Percentiles rank a stretch among this genome's conserved stretches.
Evolutionary conservation across 2,329 filamentous ascomycete species (phyloP).

Genomic region (Trichoderma lentiforme): DNA sequence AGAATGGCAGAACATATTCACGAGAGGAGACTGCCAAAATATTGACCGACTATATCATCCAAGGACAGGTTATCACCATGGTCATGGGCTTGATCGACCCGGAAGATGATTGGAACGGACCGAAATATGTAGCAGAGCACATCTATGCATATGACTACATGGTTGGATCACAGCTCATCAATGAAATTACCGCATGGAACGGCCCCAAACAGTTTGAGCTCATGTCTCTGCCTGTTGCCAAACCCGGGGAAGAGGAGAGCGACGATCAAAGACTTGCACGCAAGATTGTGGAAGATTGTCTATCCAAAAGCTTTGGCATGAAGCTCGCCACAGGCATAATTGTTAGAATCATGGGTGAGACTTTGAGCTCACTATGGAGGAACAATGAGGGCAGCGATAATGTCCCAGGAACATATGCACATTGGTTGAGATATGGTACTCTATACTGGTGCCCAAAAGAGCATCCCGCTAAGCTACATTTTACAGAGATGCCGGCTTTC

Average conservation of each 20-base stretch:
- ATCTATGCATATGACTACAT: constrained; percentile 51
- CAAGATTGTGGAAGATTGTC: constrained; percentile 48
- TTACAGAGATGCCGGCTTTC: constrained; percentile 34
- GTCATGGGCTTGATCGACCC: constrained; percentile 51
- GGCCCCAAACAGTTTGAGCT: constrained; percentile 48
- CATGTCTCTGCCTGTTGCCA: constrained; percentile 39
- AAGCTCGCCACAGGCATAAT: constrained; percentile 56
- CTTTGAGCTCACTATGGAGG: constrained; percentile 53
- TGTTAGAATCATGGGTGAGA: constrained; percentile 45
- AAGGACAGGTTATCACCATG: constrained; percentile 51
- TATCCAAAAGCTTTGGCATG: constrained; percentile 51
- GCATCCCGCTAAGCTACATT: constrained; percentile 36
- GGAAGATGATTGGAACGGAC: constrained; percentile 52
- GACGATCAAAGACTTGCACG: constrained; percentile 46
- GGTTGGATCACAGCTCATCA: constrained; percentile 50
- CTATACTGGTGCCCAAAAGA: constrained; percentile 44
- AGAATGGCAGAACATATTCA: constrained; percentile 29
- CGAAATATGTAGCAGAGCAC: constrained; percentile 46
- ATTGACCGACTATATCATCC: constrained; percentile 56
- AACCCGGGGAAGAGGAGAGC: constrained; percentile 32
- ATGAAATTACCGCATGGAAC: constrained; percentile 50
- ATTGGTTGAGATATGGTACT: constrained; percentile 52
- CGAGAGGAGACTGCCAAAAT: constrained; percentile 40
- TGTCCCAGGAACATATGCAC: constrained; percentile 50
- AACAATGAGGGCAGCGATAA: constrained; percentile 47